Conservation (phyloP, 1,284 basidiomycete genomes). For the Ceratorhiza oryzae-sativae region DNA sequence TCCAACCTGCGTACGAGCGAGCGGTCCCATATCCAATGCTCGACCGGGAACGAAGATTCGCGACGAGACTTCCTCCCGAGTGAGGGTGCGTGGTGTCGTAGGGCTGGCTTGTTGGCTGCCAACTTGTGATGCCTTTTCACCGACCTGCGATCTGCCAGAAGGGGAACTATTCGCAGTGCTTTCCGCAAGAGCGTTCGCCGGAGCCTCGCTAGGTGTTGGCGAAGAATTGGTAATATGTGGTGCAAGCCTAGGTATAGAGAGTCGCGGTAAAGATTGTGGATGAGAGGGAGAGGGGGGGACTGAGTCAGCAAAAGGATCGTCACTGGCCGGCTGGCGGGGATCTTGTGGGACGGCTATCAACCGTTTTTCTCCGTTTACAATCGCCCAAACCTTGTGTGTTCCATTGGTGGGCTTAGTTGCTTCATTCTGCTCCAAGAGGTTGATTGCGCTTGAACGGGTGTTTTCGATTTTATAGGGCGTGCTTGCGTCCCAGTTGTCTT, state of each 20-base stretch:
- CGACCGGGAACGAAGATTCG: constrained; percentile 23
- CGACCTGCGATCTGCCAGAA: neutral
- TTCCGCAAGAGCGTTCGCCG: neutral
- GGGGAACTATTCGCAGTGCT: neutral
- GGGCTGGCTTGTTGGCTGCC: neutral
- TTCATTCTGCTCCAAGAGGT: neutral
- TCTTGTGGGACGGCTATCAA: neutral
- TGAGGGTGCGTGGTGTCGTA: neutral
- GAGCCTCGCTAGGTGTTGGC: neutral
- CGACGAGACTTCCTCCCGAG: constrained; percentile 4
- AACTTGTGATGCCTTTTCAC: neutral
- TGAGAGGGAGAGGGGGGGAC: neutral
- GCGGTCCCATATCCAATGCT: constrained; percentile 33
- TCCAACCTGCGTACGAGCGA: neutral
- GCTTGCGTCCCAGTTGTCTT: neutral
- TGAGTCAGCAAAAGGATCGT: constrained; percentile 29
- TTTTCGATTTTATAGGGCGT: neutral
- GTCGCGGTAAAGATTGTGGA: constrained; percentile 6
- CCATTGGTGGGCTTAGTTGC: neutral
- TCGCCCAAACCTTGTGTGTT: constrained; percentile 17
- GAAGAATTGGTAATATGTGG: neutral
- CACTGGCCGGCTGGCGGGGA: neutral
- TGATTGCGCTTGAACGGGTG: neutral
- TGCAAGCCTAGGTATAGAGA: neutral
- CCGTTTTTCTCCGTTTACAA: constrained; percentile 23